Percentiles rank a stretch among this genome's conserved stretches.
phyloP scores from a whole-genome alignment of 345 rosid species.

The Citrus reticulata region DNA sequence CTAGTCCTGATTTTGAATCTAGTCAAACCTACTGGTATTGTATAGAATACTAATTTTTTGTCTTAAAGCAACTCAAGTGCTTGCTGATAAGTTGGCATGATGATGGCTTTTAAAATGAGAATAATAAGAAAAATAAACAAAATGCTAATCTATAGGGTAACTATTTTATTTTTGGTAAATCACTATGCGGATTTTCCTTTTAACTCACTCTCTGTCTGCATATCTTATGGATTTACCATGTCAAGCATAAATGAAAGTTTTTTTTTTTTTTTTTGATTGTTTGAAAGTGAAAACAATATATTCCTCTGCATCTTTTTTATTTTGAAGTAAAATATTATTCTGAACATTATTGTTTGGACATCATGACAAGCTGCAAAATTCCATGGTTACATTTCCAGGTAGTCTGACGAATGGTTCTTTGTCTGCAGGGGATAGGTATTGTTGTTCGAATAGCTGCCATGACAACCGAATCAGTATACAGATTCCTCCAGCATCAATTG shows the following conservation, averaged over 20 bases:
- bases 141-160: too few relatives aligned
- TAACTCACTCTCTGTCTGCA: too few relatives aligned
- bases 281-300: too few relatives aligned
- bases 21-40: not conserved
- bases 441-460: slow-evolving; percentile 75
- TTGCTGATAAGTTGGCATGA: not conserved
- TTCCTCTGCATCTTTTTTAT: too few relatives aligned
- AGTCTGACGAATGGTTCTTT: not conserved
- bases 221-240: too few relatives aligned
- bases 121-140: too few relatives aligned
- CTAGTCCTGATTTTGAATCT: not conserved
- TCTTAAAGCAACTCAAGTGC: not conserved
- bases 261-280: too few relatives aligned
- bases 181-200: too few relatives aligned
- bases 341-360: not conserved
- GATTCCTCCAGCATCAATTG: slow-evolving; percentile 61
- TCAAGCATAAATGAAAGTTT: too few relatives aligned
- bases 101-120: not conserved
- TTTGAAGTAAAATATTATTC: not conserved
- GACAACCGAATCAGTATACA: slow-evolving; percentile 80
- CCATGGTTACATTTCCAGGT: not conserved
- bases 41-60: not conserved
- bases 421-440: slow-evolving; percentile 60
- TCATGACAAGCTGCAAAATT: not conserved
- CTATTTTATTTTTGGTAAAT: too few relatives aligned